A percentile compares a stretch with the other conserved stretches of the same genome.
Evolutionary conservation across 495 filamentous ascomycete genomes (phyloP).

Genomic region (Letharia columbiana): DNA sequence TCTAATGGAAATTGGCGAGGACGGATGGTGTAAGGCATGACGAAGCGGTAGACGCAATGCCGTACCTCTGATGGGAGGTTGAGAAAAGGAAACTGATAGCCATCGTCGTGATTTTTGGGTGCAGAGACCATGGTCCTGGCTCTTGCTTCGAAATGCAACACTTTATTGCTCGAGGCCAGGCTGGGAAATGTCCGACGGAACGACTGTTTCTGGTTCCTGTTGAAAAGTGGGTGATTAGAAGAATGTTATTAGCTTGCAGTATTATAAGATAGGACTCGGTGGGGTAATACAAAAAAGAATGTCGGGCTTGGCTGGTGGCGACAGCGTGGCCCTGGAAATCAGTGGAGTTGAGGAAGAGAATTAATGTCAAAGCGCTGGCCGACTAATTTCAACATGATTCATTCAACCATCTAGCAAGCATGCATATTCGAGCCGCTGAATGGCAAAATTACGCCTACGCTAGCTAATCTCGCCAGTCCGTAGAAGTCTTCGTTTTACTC

Average conservation of each 20-base stretch:
- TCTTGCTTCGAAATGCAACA: neutral
- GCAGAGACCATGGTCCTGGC: neutral
- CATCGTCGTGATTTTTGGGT: neutral
- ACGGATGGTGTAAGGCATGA: neutral
- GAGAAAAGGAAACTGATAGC: neutral
- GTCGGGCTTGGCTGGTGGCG: neutral
- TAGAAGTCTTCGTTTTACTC: neutral
- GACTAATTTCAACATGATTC: neutral
- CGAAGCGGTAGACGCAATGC: neutral
- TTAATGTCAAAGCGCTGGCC: neutral
- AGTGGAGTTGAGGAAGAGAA: neutral
- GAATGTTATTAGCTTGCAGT: too few relatives aligned
- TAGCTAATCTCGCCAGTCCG: neutral
- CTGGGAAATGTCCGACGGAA: neutral
- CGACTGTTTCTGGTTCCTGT: neutral
- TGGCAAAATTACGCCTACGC: neutral
- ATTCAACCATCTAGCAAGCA: neutral
- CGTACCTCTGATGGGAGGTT: neutral
- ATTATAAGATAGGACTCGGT: neutral
- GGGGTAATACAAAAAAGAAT: neutral
- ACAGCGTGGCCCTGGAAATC: neutral
- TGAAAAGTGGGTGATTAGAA: neutral
- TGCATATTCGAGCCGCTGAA: constrained; percentile 1
- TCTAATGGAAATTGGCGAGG: neutral
- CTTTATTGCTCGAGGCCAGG: neutral